Base-by-base conservation (phyloP, 2,329 filamentous ascomycete genomes). In the Fusarium begoniae region DNA sequence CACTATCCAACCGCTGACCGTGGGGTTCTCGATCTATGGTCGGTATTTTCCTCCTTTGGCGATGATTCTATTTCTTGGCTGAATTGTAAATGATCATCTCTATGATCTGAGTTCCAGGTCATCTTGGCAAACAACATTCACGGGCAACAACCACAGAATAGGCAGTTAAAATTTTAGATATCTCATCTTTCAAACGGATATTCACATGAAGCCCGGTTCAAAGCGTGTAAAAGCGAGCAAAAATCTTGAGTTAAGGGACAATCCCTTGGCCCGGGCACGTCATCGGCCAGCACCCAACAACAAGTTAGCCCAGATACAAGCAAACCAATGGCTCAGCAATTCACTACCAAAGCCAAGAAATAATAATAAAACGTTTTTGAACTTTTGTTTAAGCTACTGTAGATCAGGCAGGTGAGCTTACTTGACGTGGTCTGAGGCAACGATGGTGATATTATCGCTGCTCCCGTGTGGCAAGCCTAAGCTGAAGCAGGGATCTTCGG, bases 331-430 rank as follows among this genome's bases (percentile, higher is more conserved):
- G 41, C 26, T 45, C 56, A 12, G 4, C 17, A 15, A 50, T 48
- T 37, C 32, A 58, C 43, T 50, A 26, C 32, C 41, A 57, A 24
- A 47, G 69, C 69, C 63, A 68, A 72, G 68, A 9, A 45, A 17
- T 41, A 47, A 22, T 14, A 62, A 18, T 10, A n/a, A n/a, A 28
- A 15, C 0, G 0, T 28, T 56, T 17, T 43, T 54, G 69, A 41
- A 41, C 58, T 68, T 70, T 71, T 68, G 47, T 38, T 57, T 37
- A 22, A 17, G n/a, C 43, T 62, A 51, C 8, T 44, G 53, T 18
- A 28, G 56, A 74, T 73, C 15, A 40, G 72, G 72, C 69, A 74
- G 72, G 72, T 75, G 60, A 73, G 60, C 50, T n/a, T 28, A 58
- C 48, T 65, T 73, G 64, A 72, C 53, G 69, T 66, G 69, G 44